Evolutionary conservation across 768 basidiomycete species (phyloP).

Genomic region (Fomitopsis serialis): DNA sequence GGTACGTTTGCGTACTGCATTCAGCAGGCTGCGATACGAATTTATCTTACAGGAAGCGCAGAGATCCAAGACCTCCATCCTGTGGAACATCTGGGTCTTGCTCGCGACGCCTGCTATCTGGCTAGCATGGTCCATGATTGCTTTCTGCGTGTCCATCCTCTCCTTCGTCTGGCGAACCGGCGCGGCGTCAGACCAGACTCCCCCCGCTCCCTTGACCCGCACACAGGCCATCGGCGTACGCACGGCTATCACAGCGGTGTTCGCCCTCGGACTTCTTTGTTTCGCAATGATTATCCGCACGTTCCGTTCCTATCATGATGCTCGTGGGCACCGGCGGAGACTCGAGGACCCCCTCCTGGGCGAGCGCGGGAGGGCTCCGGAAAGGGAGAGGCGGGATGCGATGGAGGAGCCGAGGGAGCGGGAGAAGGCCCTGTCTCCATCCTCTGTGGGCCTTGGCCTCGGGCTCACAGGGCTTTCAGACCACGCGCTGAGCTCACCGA

Average conservation of each 20-base stretch:
- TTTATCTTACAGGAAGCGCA: conserved; percentile 47
- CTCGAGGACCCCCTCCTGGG: conserved; percentile 6
- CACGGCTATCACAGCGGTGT: conserved; percentile 47
- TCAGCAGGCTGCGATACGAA: neutral
- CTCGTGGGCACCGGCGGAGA: conserved; percentile 10
- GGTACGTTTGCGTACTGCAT: conserved; percentile 27
- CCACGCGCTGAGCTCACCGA: conserved; percentile 2
- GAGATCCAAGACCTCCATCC: conserved; percentile 37
- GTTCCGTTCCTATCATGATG: conserved; percentile 50
- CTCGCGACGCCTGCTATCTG: conserved; percentile 64
- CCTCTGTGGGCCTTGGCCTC: conserved; percentile 15
- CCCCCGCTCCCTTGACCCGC: conserved; percentile 28
- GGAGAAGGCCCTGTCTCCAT: conserved; percentile 10
- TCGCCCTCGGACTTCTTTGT: conserved; percentile 56
- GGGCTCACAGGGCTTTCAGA: conserved; percentile 13
- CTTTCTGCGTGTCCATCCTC: conserved; percentile 58
- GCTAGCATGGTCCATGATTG: conserved; percentile 72
- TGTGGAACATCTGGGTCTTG: conserved; percentile 69
- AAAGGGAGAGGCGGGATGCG: conserved; percentile 3
- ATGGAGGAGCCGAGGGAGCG: conserved; percentile 2
- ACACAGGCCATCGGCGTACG: conserved; percentile 44
- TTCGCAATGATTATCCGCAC: conserved; percentile 57
- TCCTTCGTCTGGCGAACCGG: conserved; percentile 66
- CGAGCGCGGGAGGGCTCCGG: conserved; percentile 5
- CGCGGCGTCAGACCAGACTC: conserved; percentile 32